Evolutionary conservation across 2,329 filamentous ascomycete species (phyloP), one percentile per base, ranked within the genome.

Genomic region (Pezicula neosporulosa): DNA sequence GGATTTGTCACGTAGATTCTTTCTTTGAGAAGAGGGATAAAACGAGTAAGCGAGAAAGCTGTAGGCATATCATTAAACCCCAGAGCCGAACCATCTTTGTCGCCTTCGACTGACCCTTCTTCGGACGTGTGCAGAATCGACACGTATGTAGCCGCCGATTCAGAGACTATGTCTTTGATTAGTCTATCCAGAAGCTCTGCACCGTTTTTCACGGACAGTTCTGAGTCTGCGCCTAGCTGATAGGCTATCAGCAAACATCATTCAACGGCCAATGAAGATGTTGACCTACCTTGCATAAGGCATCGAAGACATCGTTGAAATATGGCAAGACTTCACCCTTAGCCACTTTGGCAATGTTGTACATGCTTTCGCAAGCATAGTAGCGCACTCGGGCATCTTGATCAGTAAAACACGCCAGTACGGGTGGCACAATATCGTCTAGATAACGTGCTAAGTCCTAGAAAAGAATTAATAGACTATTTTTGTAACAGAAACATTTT

Each of bases 361-460:
- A 99, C 94, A 99, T 99, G 70, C 92, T 95, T 75, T 99, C 94
- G 72, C 94, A 99, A 21, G 94, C 94, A 72, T 99, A 99, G 70
- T 99, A 99, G 58, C 94, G 83, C 30, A 97, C 94, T 52, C 94
- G 83, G 27, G 94, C 92, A 86, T 99, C 94, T 75, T 97, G 94
- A 62, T 99, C 95, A 52, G 89, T 90, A 71, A 99, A 99, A 76
- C 95, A 99, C 48, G 94, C 94, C 43, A 99, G 80, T 5, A 99
- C 94, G 3, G 95, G 95, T 43, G 93, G 93, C 0, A 99, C 93
- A 61, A 99, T 97, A 62, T 92, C 87, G 66, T 91, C 86, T 47
- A 99, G 80, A 68, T 97, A 97, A 55, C 86, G 86, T 30, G 94
- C 91, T 51, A 99, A 83, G 69, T 96, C 93, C 85, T 97, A 71